phyloP scores from a whole-genome alignment of 2,329 filamentous ascomycete species.

The Phoma herbarum region DNA sequence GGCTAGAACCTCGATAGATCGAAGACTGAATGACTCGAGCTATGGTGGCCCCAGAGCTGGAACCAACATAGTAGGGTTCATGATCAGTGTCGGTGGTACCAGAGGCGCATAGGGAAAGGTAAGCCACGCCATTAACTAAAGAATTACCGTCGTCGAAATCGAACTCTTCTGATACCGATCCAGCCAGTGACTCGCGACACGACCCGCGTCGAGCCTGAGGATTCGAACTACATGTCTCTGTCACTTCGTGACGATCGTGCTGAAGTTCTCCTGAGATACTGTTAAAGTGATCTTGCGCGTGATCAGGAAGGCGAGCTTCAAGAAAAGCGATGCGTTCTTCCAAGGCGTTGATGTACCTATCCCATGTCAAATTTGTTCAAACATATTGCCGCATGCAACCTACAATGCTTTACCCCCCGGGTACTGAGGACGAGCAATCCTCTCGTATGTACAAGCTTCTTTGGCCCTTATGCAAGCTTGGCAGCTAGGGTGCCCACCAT shows the following conservation, averaged over 20 bases:
- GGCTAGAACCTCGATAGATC: conserved; percentile 29
- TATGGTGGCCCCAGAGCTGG: conserved; percentile 41
- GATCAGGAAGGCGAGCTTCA: conserved; percentile 36
- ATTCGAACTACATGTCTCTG: background rate
- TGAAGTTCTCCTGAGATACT: background rate
- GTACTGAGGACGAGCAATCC: conserved; percentile 36
- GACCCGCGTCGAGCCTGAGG: background rate
- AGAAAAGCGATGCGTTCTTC: conserved; percentile 41
- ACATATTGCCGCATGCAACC: background rate
- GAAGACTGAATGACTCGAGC: conserved; percentile 40
- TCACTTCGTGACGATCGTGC: background rate
- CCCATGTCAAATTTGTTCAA: background rate
- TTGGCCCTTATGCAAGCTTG: conserved; percentile 33
- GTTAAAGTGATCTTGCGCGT: conserved; percentile 38
- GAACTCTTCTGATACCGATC: conserved; percentile 23
- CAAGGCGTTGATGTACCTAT: conserved; percentile 38
- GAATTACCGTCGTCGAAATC: conserved; percentile 35
- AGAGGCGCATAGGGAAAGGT: conserved; percentile 40
- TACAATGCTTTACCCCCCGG: conserved; percentile 41
- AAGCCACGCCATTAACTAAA: conserved; percentile 39
- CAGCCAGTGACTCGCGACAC: conserved; percentile 14
- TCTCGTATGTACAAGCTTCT: conserved; percentile 37
- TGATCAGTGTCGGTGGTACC: conserved; percentile 34
- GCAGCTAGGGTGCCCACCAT: conserved; percentile 33
- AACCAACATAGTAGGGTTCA: conserved; percentile 41